These are phyloP conservation scores for Picocystis salinarum DNA, from an alignment of 139 green algal genomes.

Conservation along the genomic window DNA sequence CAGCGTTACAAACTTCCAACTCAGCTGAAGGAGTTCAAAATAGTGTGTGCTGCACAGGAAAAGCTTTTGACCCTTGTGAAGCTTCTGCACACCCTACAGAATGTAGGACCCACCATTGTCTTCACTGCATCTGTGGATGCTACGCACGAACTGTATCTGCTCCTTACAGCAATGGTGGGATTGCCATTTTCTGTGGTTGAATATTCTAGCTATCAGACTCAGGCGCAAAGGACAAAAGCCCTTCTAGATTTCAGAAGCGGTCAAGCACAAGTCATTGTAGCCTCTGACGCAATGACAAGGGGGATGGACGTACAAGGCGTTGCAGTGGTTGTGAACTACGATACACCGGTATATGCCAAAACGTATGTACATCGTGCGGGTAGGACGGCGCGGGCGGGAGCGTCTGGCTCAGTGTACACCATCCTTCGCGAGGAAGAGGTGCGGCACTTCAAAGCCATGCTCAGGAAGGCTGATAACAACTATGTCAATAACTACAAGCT, in stretches of 20 bases:
- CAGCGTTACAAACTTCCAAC: slow-evolving; percentile 44
- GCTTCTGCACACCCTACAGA: slow-evolving; percentile 32
- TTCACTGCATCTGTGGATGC: slow-evolving; percentile 67
- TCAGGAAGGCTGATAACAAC: slow-evolving; percentile 65
- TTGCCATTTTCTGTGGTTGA: slow-evolving; percentile 21
- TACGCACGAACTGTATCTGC: slow-evolving; percentile 42
- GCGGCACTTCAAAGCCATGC: slow-evolving; percentile 57
- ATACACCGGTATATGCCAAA: slow-evolving; percentile 69
- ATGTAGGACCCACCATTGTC: slow-evolving; percentile 34
- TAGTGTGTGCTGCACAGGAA: slow-evolving; percentile 32
- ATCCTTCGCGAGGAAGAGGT: slow-evolving; percentile 63
- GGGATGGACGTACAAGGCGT: slow-evolving; percentile 65
- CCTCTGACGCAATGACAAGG: slow-evolving; percentile 67
- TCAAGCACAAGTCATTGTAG: slow-evolving; percentile 42
- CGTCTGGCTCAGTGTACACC: slow-evolving; percentile 34
- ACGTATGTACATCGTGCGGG: slow-evolving; percentile 50
- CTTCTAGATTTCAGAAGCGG: slow-evolving; percentile 15
- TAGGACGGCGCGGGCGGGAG: slow-evolving; percentile 58
- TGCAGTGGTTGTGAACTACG: slow-evolving; percentile 62
- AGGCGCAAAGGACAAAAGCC: slow-evolving; percentile 4
- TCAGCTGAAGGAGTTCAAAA: slow-evolving; percentile 46
- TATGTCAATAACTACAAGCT: slow-evolving; percentile 43
- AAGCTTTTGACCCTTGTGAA: slow-evolving; percentile 52
- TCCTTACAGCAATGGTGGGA: slow-evolving; percentile 21
- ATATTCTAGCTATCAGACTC: slow-evolving; percentile 18